Conservation (phyloP, 306 rosid species). For the Cyamopsis tetragonoloba region DNA sequence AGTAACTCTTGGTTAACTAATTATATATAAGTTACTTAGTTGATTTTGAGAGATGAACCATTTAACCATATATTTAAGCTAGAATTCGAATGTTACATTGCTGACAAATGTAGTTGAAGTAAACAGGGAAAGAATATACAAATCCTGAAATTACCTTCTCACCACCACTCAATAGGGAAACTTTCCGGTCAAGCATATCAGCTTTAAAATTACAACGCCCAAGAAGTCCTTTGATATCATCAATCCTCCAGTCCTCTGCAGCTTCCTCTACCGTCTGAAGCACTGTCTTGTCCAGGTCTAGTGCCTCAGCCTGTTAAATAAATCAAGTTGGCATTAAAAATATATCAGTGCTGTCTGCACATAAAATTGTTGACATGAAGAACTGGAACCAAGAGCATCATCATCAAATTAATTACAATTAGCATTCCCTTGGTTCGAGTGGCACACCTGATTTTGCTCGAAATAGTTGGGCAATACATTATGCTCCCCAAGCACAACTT, state of each 20-base stretch:
- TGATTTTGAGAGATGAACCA: not conserved
- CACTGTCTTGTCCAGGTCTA: slow-evolving; percentile 88
- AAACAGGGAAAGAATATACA: slow-evolving; percentile 6
- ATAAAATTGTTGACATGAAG: not conserved
- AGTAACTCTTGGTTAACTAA: not conserved
- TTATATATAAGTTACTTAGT: not conserved
- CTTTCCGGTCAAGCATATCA: slow-evolving; percentile 94
- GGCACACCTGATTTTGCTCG: slow-evolving; percentile 92
- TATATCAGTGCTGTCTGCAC: not conserved
- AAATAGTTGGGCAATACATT: slow-evolving; percentile 91
- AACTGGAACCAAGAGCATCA: not conserved
- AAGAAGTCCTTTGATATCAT: slow-evolving; percentile 95
- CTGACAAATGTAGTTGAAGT: slow-evolving; percentile 7
- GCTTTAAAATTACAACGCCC: slow-evolving; percentile 98
- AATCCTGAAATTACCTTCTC: slow-evolving; percentile 69
- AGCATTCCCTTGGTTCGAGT: slow-evolving; percentile 12
- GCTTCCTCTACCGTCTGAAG: slow-evolving; percentile 90
- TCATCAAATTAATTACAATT: not conserved
- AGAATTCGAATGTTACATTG: not conserved
- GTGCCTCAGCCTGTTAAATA: slow-evolving; percentile 86
- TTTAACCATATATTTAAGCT: not conserved
- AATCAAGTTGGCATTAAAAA: slow-evolving; percentile 30
- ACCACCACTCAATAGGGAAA: slow-evolving; percentile 92
- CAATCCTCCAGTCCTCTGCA: slow-evolving; percentile 92
- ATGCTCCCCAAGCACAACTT: slow-evolving; percentile 89